Evolutionary conservation across 306 rosid genomes (phyloP).

Genomic region (Vachellia collinsii): DNA sequence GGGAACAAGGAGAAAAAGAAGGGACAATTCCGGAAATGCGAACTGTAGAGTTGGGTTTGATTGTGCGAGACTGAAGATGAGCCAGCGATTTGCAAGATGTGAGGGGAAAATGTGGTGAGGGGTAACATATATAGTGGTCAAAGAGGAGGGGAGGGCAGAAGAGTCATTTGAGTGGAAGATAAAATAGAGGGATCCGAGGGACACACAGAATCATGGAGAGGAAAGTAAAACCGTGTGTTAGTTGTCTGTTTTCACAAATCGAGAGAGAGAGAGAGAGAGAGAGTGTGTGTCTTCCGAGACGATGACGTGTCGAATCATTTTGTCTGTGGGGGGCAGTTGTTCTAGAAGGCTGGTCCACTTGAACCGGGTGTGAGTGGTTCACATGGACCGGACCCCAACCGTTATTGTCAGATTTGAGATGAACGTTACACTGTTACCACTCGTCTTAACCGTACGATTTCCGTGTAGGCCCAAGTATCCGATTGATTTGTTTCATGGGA

Average conservation of each 20-base stretch:
- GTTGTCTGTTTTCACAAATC: background rate
- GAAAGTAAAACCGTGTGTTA: conserved; percentile 21
- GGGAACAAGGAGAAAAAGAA: background rate
- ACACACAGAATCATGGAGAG: background rate
- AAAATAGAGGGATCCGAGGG: background rate
- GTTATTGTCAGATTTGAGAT: background rate
- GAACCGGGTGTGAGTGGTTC: background rate
- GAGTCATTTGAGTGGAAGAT: background rate
- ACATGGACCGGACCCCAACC: background rate
- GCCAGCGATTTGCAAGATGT: background rate
- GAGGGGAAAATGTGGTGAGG: background rate
- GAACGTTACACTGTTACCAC: background rate
- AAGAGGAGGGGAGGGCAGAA: conserved; percentile 21
- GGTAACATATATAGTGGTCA: conserved; percentile 36
- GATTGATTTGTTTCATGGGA: no score
- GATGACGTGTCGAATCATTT: background rate
- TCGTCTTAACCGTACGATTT: background rate
- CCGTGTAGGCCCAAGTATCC: no score
- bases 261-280: background rate
- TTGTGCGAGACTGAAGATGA: background rate
- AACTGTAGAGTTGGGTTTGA: background rate
- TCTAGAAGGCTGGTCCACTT: background rate
- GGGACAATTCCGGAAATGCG: conserved; percentile 24
- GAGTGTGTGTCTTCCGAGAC: background rate
- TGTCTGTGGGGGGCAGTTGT: background rate